phyloP scores from a whole-genome alignment of 495 filamentous ascomycete genomes.

The Penicillium argentinense region DNA sequence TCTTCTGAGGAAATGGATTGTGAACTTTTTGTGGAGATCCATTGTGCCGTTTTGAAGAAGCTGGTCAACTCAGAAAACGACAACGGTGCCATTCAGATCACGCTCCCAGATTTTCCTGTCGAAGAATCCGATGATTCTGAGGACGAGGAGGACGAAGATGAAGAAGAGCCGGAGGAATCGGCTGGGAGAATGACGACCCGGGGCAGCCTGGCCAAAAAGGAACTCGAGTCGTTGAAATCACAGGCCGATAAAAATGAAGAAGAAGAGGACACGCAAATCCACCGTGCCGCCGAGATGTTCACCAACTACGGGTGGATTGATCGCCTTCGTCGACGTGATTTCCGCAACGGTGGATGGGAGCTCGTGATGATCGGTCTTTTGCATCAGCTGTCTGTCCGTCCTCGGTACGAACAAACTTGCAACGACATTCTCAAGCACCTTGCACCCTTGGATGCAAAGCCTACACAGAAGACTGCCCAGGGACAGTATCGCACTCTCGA shows the following conservation, averaged over 20 bases:
- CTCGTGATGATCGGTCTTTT: slow-evolving; percentile 84
- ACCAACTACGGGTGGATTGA: slow-evolving; percentile 76
- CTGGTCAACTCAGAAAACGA: slow-evolving; percentile 72
- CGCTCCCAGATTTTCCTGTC: slow-evolving; percentile 72
- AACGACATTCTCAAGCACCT: slow-evolving; percentile 77
- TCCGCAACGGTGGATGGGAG: slow-evolving; percentile 89
- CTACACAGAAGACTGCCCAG: slow-evolving; percentile 69
- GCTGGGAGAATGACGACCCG: slow-evolving; percentile 75
- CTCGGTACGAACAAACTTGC: slow-evolving; percentile 66
- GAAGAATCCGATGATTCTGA: slow-evolving; percentile 62
- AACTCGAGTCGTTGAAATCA: slow-evolving; percentile 64
- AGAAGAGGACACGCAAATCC: slow-evolving; percentile 46
- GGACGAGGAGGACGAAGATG: slow-evolving; percentile 27
- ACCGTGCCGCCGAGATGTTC: slow-evolving; percentile 78
- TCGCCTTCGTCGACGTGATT: slow-evolving; percentile 77
- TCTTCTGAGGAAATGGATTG: slow-evolving; percentile 76
- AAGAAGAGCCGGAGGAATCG: slow-evolving; percentile 47
- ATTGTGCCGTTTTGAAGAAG: slow-evolving; percentile 87
- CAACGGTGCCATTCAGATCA: slow-evolving; percentile 74
- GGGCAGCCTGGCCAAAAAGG: slow-evolving; percentile 79
- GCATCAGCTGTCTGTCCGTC: slow-evolving; percentile 75
- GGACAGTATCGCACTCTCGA: slow-evolving; percentile 71
- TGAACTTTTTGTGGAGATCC: slow-evolving; percentile 84
- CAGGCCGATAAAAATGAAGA: slow-evolving; percentile 29
- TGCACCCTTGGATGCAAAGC: slow-evolving; percentile 70